Evolutionary conservation across 2,329 filamentous ascomycete genomes (phyloP), one percentile per base, ranked within the genome.

Genomic region (Juglanconis juglandina): DNA sequence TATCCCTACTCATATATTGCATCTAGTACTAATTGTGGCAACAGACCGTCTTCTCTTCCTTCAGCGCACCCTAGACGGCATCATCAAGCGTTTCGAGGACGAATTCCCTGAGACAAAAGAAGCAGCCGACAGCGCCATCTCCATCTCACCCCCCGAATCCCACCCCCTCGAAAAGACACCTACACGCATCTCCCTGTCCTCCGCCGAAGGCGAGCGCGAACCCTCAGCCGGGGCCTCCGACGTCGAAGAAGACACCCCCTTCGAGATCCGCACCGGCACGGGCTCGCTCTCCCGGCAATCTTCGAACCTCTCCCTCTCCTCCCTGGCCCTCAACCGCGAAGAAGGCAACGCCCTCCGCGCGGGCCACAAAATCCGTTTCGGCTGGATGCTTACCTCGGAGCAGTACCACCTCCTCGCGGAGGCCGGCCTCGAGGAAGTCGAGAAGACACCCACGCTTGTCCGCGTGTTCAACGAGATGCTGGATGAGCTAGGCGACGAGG

Each of bases 21-120:
- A 41, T 11, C 30, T 24, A 37, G 58, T 65, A 59, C 70, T 76
- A 65, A 76, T 59, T 37, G 35, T 13, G 10, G 24, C 50, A 24
- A n/a, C 62, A 90, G 87, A 86, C 41, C 89, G 90, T 53, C 83
- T 98, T 24, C 80, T 89, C 48, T 96, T 96, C 82, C 84, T 99
- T 35, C 92, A 97, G 68, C 81, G 89, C 63, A 98, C 95, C 0
- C 81, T 99, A 9, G 84, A 92, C 68, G 88, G 89, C 66, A 97
- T 98, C 77, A 98, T 98, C 69, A 88, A 91, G 71, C 89, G 95
- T 34, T 99, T 98, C 71, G 95, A 98, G 73, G 90, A 96, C 71
- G 94, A 98, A 73, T 98, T 92, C 68, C 95, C 95, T 0, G 94
- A 98, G 70, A 96, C 91, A 0, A 87, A 91, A 41, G 79, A 78